Percentiles rank a stretch among this genome's conserved stretches.
phyloP scores from a whole-genome alignment of 1,284 basidiomycete genomes.

The Trichosporon sp. region DNA sequence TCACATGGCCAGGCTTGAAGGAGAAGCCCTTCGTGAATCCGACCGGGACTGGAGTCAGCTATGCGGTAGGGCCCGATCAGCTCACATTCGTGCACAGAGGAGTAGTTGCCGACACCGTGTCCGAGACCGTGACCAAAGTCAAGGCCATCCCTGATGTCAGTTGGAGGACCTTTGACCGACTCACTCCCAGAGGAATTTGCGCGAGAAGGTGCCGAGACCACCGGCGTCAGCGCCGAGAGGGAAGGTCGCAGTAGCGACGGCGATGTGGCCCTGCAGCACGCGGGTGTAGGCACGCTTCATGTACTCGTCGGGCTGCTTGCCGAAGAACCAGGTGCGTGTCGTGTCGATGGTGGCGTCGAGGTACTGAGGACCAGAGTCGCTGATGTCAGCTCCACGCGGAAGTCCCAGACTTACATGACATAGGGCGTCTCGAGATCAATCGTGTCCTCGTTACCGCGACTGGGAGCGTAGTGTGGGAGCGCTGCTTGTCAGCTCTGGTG shows the following conservation, averaged over 20 bases:
- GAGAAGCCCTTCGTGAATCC: conserved; percentile 58
- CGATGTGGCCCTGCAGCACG: conserved; percentile 95
- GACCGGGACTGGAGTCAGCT: conserved; percentile 49
- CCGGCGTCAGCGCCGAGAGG: conserved; percentile 81
- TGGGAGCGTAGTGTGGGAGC: conserved; percentile 87
- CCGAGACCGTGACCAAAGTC: conserved; percentile 64
- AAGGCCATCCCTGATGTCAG: conserved; percentile 65
- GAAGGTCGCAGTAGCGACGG: conserved; percentile 84
- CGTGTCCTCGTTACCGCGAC: conserved; percentile 67
- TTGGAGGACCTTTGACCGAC: neutral
- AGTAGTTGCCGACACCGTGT: conserved; percentile 51
- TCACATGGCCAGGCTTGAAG: conserved; percentile 77
- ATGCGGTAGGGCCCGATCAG: conserved; percentile 33
- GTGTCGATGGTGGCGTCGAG: conserved; percentile 89
- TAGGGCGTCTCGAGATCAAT: conserved; percentile 82
- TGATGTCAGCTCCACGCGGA: conserved; percentile 45
- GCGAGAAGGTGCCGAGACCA: conserved; percentile 80
- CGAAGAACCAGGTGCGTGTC: conserved; percentile 80
- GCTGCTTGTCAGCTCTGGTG: conserved; percentile 58
- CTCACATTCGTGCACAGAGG: conserved; percentile 52
- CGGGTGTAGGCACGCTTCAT: conserved; percentile 84
- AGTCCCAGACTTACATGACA: conserved; percentile 68
- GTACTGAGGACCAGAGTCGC: conserved; percentile 88
- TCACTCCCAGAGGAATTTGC: conserved; percentile 76
- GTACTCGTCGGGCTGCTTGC: conserved; percentile 75